Conservation (phyloP, 495 filamentous ascomycete species). For the Aspergillus coremiiformis region DNA sequence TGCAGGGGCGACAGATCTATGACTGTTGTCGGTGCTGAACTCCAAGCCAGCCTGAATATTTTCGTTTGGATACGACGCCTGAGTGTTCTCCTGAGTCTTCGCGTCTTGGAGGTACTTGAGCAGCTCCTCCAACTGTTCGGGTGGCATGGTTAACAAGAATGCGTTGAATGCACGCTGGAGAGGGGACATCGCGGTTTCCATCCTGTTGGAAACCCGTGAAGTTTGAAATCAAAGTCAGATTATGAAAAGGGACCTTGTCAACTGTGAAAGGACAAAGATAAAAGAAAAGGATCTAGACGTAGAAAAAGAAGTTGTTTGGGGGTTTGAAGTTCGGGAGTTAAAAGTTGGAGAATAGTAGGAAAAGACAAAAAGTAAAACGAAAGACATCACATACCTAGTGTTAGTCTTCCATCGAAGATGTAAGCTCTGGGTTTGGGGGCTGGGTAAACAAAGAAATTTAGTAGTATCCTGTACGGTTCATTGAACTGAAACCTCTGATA, state of each 20-base stretch:
- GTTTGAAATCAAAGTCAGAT: background rate
- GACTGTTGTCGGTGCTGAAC: background rate
- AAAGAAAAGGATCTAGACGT: background rate
- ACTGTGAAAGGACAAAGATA: background rate
- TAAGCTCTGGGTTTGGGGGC: background rate
- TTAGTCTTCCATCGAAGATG: background rate
- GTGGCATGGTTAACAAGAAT: conserved; percentile 14
- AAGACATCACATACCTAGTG: background rate
- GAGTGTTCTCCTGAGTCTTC: background rate
- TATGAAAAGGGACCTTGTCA: background rate
- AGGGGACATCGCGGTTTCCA: conserved; percentile 5
- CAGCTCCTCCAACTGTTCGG: conserved; percentile 11
- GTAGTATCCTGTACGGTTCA: background rate
- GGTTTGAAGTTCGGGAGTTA: background rate
- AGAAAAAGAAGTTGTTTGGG: background rate
- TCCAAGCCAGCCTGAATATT: background rate
- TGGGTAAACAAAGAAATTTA: conserved; percentile 2
- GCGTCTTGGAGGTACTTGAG: conserved; percentile 4
- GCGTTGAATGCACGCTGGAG: conserved; percentile 15
- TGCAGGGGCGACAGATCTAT: background rate
- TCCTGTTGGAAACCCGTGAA: background rate
- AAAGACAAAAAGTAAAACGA: background rate
- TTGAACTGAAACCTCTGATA: background rate
- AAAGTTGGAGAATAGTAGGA: background rate
- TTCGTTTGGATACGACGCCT: background rate